Conservation (phyloP, 2,329 filamentous ascomycete species). For the Sporothrix inflata region DNA sequence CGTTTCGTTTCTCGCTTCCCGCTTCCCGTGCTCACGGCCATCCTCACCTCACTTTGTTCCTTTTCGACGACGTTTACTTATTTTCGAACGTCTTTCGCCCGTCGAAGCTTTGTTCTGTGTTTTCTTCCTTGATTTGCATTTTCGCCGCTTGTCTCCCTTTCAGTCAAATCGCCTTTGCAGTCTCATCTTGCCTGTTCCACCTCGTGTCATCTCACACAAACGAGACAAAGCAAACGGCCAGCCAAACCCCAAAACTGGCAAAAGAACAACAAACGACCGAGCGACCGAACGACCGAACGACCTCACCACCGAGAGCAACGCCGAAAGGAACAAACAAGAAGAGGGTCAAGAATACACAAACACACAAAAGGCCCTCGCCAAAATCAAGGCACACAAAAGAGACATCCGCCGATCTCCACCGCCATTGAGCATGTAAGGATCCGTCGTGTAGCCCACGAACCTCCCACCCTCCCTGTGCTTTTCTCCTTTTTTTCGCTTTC, state of each 20-base stretch:
- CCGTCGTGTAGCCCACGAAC: neutral
- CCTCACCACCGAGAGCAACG: neutral
- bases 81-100: neutral
- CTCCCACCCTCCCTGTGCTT: neutral
- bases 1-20: neutral
- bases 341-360: neutral
- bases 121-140: neutral
- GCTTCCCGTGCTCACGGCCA: neutral
- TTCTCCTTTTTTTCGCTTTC: neutral
- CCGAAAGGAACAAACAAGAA: neutral
- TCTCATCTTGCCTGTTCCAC: neutral
- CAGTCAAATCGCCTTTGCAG: neutral
- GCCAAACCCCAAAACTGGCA: neutral
- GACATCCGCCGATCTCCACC: conserved; percentile 16
- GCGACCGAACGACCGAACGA: no score
- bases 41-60: neutral
- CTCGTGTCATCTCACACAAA: conserved; percentile 9
- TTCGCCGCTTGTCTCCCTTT: neutral
- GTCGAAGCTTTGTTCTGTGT: neutral
- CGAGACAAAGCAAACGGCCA: conserved; percentile 8
- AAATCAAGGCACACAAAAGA: conserved; percentile 19
- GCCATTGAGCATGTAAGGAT: conserved; percentile 13
- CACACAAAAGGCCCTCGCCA: conserved; percentile 6
- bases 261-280: neutral
- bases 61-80: neutral